Evolutionary conservation across 2,329 filamentous ascomycete genomes (phyloP), one percentile per base, ranked within the genome.

Genomic region (Xylaria sp.): DNA sequence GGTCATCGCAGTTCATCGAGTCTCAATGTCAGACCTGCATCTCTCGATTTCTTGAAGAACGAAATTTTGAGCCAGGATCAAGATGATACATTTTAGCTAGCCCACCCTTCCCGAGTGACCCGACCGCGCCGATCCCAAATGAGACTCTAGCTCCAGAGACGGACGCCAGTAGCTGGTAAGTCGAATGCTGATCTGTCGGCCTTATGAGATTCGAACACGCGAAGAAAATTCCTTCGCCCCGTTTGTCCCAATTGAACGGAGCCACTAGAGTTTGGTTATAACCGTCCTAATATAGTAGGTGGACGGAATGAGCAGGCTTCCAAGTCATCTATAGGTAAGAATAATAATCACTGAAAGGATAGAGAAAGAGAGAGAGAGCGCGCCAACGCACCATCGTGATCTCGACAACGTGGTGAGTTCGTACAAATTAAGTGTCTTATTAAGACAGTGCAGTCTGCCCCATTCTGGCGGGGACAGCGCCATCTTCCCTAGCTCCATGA

Each of bases 51-150:
- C 12, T 55, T 37, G 25, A 18, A 10, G 28, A 41, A 32, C 50
- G 13, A 23, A 46, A 32, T 20, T 23, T 55, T 12, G 44, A 15
- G 44, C 20, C 61, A 56, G 39, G 50, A 54, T 59, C 34, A 39
- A 61, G 28, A 52, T 62, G 50, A 65, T 52, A 58, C 23, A 15
- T 44, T 34, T 44, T 18, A 56, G 15, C 12, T 20, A 63, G 66
- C n/a, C 64, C 67, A 66, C 60, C 39, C 67, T 70, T 71, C 70
- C 70, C 70, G 67, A 63, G 39, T 55, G n/a, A 39, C 67, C 50
- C 61, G 64, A 59, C 51, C 66, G 60, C 66, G 39, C 55, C 51
- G 55, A 58, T 69, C 51, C 63, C 54, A 50, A 60, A 61, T 46
- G 48, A n/a, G 59, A 61, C 34, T 55, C 32, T 63, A 66, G 65